A percentile compares a stretch with the other conserved stretches of the same genome.
Conservation (phyloP, 2,329 filamentous ascomycete genomes). For the Harringtonia aguacate region DNA sequence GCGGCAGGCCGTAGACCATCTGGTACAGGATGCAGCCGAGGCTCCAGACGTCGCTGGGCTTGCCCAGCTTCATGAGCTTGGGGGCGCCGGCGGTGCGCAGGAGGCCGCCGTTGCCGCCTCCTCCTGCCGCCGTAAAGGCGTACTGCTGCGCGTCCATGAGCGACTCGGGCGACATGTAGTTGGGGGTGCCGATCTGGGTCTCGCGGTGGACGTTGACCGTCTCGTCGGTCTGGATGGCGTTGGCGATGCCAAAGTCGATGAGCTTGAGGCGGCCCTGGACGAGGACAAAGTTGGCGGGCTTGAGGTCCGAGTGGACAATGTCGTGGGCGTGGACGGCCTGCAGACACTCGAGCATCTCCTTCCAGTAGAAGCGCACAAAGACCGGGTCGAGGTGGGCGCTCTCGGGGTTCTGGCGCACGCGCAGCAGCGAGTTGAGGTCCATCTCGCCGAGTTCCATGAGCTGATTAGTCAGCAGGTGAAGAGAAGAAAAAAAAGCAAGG, state of each 20-base stretch:
- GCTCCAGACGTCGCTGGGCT: constrained; percentile 93
- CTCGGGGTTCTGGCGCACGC: constrained; percentile 59
- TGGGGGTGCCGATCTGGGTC: constrained; percentile 88
- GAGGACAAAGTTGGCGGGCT: constrained; percentile 93
- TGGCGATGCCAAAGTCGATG: constrained; percentile 97
- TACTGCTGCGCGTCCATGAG: constrained; percentile 70
- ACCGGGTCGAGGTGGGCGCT: constrained; percentile 72
- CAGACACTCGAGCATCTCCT: constrained; percentile 97
- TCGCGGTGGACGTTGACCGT: constrained; percentile 97
- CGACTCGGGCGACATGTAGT: constrained; percentile 97
- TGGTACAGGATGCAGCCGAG: constrained; percentile 95
- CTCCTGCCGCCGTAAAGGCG: constrained; percentile 23
- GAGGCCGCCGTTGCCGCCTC: constrained; percentile 14
- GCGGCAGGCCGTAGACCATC: constrained; percentile 94
- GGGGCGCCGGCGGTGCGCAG: constrained; percentile 34
- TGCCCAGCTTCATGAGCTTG: constrained; percentile 90
- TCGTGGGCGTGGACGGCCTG: constrained; percentile 79
- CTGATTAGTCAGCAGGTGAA: constrained; percentile 27
- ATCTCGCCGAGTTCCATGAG: constrained; percentile 97
- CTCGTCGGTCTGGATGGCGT: constrained; percentile 89
- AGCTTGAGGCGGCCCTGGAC: constrained; percentile 85
- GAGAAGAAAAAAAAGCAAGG: neutral
- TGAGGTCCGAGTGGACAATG: constrained; percentile 93
- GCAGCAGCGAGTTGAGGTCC: constrained; percentile 79
- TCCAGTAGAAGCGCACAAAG: constrained; percentile 97